Percentiles rank a stretch among this genome's conserved stretches.
Evolutionary conservation across 2,329 filamentous ascomycete genomes (phyloP).

Genomic region (Hirsutella minnesotensis): DNA sequence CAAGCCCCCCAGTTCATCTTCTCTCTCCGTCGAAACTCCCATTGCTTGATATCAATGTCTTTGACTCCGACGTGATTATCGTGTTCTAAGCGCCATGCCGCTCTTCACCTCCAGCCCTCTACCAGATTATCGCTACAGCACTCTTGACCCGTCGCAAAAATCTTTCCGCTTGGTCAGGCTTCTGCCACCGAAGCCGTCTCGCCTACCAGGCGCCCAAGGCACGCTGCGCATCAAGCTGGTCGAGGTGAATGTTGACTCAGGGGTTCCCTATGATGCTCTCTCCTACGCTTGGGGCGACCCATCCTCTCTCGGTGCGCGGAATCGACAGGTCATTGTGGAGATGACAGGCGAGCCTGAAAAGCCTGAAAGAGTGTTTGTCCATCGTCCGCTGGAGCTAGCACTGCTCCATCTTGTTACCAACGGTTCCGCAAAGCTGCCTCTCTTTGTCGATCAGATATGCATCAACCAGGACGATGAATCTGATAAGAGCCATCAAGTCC

Average conservation of each 20-base stretch:
- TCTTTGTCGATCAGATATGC: constrained; percentile 21
- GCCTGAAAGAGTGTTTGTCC: constrained; percentile 14
- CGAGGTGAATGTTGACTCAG: constrained; percentile 9
- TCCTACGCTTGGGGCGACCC: constrained; percentile 18
- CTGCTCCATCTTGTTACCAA: constrained; percentile 10
- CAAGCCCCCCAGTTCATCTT: too few species aligned
- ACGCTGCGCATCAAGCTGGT: constrained; percentile 16
- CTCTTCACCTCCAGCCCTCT: not conserved
- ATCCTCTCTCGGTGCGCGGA: constrained; percentile 1
- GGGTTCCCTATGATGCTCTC: constrained; percentile 14
- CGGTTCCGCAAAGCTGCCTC: constrained; percentile 3
- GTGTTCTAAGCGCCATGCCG: constrained; percentile 1
- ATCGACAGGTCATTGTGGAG: constrained; percentile 15
- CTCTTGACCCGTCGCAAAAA: constrained; percentile 3
- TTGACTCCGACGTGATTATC: too few species aligned
- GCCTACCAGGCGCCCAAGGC: constrained; percentile 9
- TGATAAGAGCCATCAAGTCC: constrained; percentile 16
- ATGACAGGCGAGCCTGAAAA: not conserved
- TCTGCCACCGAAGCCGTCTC: constrained; percentile 7
- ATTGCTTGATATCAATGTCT: too few species aligned
- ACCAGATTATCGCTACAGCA: constrained; percentile 4
- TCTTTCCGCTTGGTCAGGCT: constrained; percentile 15
- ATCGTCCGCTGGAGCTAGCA: constrained; percentile 16
- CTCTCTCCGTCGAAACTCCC: too few species aligned
- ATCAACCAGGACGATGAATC: constrained; percentile 15